Evolutionary conservation across 2,329 filamentous ascomycete species (phyloP), one percentile per base, ranked within the genome.

Genomic region (Ascochyta lentis): DNA sequence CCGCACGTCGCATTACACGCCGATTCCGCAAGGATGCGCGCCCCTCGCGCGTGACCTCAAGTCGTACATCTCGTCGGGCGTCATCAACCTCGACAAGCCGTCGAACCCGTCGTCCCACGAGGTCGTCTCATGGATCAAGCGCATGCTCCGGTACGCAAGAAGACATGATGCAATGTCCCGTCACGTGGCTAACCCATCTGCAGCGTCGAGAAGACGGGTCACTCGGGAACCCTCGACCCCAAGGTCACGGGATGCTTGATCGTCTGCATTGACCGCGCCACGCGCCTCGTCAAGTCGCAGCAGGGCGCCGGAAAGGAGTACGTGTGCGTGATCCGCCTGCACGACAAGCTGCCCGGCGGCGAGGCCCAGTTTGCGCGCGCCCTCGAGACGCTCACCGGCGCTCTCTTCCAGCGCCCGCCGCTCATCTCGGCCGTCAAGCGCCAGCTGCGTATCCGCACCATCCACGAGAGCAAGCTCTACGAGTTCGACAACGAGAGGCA

Each of bases 301-400:
- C 95, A 99, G 80, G 93, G 94, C 73, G 95, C 95, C 59, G 95
- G 95, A 85, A 99, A 99, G 83, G 95, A 99, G 82, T 99, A 99
- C 77, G 93, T 98, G 49, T 93, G 90, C 72, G 92, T 99, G 58
- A 92, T 98, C 71, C 87, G 95, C 71, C 85, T 99, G 61, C 95
- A 99, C 80, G 93, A 96, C 81, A 96, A 93, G 81, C 85, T 99
- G 51, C 91, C 93, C 49, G 95, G 94, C 65, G 94, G 94, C 69
- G 89, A 96, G 83, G 87, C 91, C 39, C 93, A 96, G 78, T 94
- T 99, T 72, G 89, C 91, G 55, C 89, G 93, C 70, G 95, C 94
- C 58, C 87, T 99, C 54, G 95, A 99, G 85, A 96, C 92, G 51
- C 84, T 99, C 73, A 98, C 93, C 49, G 95, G 95, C 79, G 94